Evolutionary conservation across 441 rosid species (phyloP), one percentile per base, ranked within the genome.

Genomic region (Isatis lusitanica): DNA sequence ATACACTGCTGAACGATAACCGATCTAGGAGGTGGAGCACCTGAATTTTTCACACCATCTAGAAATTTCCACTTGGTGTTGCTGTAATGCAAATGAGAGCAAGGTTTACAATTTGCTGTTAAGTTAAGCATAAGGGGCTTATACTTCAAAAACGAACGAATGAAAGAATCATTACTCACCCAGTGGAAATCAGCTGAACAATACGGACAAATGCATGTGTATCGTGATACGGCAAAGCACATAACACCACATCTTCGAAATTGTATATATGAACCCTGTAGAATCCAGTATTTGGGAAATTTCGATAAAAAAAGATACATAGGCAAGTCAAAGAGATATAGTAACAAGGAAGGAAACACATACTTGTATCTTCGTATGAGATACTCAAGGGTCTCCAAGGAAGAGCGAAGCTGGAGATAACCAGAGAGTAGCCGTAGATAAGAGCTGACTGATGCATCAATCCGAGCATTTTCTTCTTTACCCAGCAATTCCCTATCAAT

Each of bases 1-100:
- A 86, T 74, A 74, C 96, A 93, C 70, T 96, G 98, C 86, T 92
- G 98, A 84, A 96, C 97, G 12, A 93, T 68, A 70, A 96, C 87
- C 70, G 80, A 81, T 70, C 98, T 88, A 57, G 99, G 97, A 39
- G 87, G 94, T 13, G 97, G 89, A 16, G 98, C 98, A 78, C 98
- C 99, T 0, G 97, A 88, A 26, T 75, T 85, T 74, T 90, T 90
- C 72, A 92, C 93, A 26, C 89, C 98, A 16, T 90, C 93, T 56
- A 93, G 79, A 90, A 93, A 96, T 52, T 80, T 96, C 98, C 99
- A 96, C 83, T 85, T 96, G 72, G 83, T 83, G 85, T 93, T 90
- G 30, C 99, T 96, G 82, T 70, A 79, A 51, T 51, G 74, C 56
- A 74, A 60, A 51, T 33, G 58, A 79, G 9, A 75, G 6, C 30